Base-by-base conservation (phyloP, 1,139 yeast genomes). In the Chernovozyma sophiae-reginae region DNA sequence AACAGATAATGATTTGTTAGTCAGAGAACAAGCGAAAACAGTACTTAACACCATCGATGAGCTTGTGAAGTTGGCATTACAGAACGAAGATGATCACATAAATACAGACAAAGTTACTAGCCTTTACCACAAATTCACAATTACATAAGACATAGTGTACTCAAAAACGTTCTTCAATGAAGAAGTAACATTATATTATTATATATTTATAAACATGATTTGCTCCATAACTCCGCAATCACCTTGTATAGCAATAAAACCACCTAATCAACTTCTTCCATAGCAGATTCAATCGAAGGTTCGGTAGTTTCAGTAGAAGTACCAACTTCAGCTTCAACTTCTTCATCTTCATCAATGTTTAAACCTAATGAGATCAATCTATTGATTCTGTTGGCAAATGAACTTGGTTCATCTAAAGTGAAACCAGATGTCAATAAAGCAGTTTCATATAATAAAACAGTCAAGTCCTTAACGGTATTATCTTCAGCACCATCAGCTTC, bases 341-440 rank as follows among this genome's bases (percentile, higher is more conserved):
- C 82, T 55, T 79, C 87, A 35, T 82, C 86, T 67, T 90, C 97
- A 56, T 92, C 98, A 60, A 92, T 89, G 82, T 92, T 90, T 67
- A 92, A 85, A 67, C 99, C 99, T 60, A 92, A 82, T 43, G 97
- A 86, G 60, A 92, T 90, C 72, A 92, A 83, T 74, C 97, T 86
- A 83, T 92, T 92, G 72, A 92, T 92, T 81, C 99, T 89, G 58
- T 86, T 74, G 55, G 99, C 97, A 64, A 92, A 92, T 42, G 96
- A 83, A 61, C 86, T 81, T 74, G 99, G 98, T 73, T 92, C 99
- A 58, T 92, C 98, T 63, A 92, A 80, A 50, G 97, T 74, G 92
- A 92, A 92, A 72, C 99, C 99, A 52, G 98, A 94, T 42, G 98
- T 92, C 67, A 92, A 80, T 68, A 92, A 77, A 44, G 99, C 98